Evolutionary conservation across 179 eudicot genomes (phyloP), one percentile per base, ranked within the genome.

Genomic region (Beta macrorhiza): DNA sequence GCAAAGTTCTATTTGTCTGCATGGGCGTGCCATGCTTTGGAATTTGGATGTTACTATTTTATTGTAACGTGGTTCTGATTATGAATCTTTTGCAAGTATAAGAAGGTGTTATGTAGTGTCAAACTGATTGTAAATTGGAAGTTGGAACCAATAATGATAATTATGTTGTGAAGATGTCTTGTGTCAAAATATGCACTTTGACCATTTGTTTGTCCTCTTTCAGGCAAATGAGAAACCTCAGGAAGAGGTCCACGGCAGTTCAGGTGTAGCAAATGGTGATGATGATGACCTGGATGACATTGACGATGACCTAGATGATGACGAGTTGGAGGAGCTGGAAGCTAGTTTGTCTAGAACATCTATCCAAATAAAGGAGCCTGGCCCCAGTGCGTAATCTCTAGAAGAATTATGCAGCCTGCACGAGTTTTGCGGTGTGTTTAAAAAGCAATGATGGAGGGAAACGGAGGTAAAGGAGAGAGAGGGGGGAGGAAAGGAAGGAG

Each of bases 251-350:
- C 20, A 56, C 25, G 42, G 16, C 51, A 62, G 92, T 59, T 92
- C 97, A 63, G 85, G 86, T 71, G 84, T 83, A 74, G 89, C 82
- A 61, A 76, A 82, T 78, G 86, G 76, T 14, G 83, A 75, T 80
- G 84, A 80, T 32, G 90, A 82, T 74, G 77, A 44, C 55, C 91
- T 87, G 20, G 90, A 82, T 44, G 98, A 93, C 59, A 91, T 89
- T 6, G 97, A 93, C 29, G 99, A 95, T 75, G 99, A 95, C 81
- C 89, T 95, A 71, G 99, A 95, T 72, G 77, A 87, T 49, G 99
- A 95, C 51, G 99, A 95, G 80, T 83, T 95, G 81, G 88, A 95
- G 76, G 99, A 93, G 87, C 90, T 95, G 76, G 98, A 95, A 88
- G 97, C 98, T 68, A 94, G 97, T 87, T 84, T 94, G 69, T 91